Evolutionary conservation across 805 yeast species (phyloP), one percentile per base, ranked within the genome.

Genomic region (Priceomyces fermenticarens): DNA sequence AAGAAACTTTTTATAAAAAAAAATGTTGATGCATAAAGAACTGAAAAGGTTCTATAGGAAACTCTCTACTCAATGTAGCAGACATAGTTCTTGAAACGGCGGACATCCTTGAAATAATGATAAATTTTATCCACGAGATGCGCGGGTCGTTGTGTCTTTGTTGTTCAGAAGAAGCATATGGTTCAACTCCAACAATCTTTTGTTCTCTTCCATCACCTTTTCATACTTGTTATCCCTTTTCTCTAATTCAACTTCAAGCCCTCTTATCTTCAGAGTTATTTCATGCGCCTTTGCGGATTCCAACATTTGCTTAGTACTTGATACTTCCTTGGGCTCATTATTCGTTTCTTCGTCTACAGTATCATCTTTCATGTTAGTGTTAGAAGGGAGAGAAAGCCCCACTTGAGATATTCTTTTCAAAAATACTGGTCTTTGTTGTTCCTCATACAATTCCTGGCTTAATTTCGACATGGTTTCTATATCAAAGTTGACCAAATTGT

Each of bases 161-260:
- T 35, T 29, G 15, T 42, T 34, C 9, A 32, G 30, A 7, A 38
- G 32, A 32, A 63, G 44, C 16, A 52, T 55, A 33, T 60, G 66
- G 42, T 64, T 63, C 47, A 64, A 48, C 16, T 62, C 65, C 36
- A 64, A 50, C 16, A 64, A 43, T 32, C 55, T 43, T 42, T 55
- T 60, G 39, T 63, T 63, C 38, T 64, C 68, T 2, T 43, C 45
- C 39, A 40, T 46, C 35, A 63, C 42, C 11, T 48, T 49, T 8
- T 56, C 55, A 30, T 60, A 43, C 30, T 53, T 48, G 29, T 51
- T 47, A 31, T 50, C 51, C 41, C 45, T 53, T 34, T 49, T 54
- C 4, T 39, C 43, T 30, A 63, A 44, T 36, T 60, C 63, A 15
- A 50, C 39, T 25, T 59, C 53, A 32, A 52, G 52, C 3, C 49